Evolutionary conservation across 2,329 filamentous ascomycete genomes (phyloP).

Genomic region (Pestalotiopsis sp.): DNA sequence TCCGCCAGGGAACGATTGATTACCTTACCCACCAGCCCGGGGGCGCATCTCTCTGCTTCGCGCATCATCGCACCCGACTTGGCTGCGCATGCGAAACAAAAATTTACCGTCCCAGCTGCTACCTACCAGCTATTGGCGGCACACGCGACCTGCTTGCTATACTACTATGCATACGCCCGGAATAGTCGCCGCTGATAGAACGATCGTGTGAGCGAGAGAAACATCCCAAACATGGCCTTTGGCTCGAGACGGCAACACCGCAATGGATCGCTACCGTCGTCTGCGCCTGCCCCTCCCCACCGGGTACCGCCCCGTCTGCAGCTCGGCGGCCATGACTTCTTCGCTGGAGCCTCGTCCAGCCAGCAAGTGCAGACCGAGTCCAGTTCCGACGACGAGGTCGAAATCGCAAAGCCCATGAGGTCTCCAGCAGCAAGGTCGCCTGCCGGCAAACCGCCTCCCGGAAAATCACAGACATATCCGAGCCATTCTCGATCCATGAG

Average conservation of each 20-base stretch:
- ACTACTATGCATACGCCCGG: background rate
- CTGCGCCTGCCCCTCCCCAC: constrained; percentile 15
- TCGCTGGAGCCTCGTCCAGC: constrained; percentile 15
- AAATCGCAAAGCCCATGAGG: constrained; percentile 22
- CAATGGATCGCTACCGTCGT: constrained; percentile 1
- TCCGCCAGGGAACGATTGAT: background rate
- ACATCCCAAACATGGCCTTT: constrained; percentile 9
- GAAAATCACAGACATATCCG: constrained; percentile 16
- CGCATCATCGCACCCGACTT: background rate
- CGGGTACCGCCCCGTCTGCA: constrained; percentile 28
- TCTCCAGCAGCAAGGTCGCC: background rate
- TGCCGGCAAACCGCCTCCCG: background rate
- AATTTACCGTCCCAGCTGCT: background rate
- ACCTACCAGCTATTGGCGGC: background rate
- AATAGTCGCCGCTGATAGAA: background rate
- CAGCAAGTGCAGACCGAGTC: constrained; percentile 30
- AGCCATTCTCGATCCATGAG: constrained; percentile 71
- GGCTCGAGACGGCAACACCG: background rate
- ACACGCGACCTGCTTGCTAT: background rate
- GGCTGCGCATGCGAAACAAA: background rate
- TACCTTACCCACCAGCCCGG: background rate
- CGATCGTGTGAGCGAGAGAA: background rate
- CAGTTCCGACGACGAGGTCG: constrained; percentile 38
- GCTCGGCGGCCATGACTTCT: constrained; percentile 26
- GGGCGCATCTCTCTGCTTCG: background rate